Percentiles rank a stretch among this genome's conserved stretches.
Evolutionary conservation across 345 rosid genomes (phyloP).

Genomic region (Hevea brasiliensis): DNA sequence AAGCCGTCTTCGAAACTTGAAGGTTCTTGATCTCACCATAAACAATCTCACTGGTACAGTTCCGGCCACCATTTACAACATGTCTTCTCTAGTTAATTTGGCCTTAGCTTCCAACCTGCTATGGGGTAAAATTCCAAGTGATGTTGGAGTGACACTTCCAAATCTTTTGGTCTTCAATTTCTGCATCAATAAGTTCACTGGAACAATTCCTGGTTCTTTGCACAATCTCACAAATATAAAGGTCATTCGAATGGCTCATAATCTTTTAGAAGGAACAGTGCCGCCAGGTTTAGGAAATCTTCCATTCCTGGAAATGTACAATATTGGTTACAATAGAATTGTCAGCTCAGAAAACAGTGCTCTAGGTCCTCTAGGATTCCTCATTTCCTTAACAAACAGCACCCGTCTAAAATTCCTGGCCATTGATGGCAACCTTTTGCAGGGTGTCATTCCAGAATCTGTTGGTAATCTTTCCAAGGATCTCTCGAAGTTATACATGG

Average conservation of each 20-base stretch:
- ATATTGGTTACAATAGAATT: constrained; percentile 35
- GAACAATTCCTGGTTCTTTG: constrained; percentile 25
- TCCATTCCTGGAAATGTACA: constrained; percentile 40
- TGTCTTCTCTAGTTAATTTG: constrained; percentile 40
- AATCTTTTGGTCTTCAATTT: constrained; percentile 40
- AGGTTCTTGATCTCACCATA: constrained; percentile 43
- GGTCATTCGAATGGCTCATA: constrained; percentile 33
- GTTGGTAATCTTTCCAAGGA: no score
- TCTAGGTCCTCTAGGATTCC: constrained; percentile 36
- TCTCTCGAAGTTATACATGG: no score
- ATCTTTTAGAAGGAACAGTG: constrained; percentile 40
- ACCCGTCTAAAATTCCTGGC: no score
- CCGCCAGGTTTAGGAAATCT: constrained; percentile 41
- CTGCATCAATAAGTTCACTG: constrained; percentile 37
- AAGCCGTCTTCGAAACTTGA: constrained; percentile 33
- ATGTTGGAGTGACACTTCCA: constrained; percentile 34
- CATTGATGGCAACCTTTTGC: no score
- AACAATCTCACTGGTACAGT: constrained; percentile 37
- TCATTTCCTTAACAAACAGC: constrained; percentile 44
- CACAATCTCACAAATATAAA: constrained; percentile 44
- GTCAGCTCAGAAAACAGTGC: constrained; percentile 24
- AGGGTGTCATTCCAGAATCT: no score
- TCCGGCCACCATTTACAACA: constrained; percentile 45
- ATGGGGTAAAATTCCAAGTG: constrained; percentile 27
- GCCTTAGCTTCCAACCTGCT: constrained; percentile 46